These are phyloP conservation scores for Cercospora canescens DNA, from an alignment of 2,329 filamentous ascomycete genomes.

Conservation along the genomic window DNA sequence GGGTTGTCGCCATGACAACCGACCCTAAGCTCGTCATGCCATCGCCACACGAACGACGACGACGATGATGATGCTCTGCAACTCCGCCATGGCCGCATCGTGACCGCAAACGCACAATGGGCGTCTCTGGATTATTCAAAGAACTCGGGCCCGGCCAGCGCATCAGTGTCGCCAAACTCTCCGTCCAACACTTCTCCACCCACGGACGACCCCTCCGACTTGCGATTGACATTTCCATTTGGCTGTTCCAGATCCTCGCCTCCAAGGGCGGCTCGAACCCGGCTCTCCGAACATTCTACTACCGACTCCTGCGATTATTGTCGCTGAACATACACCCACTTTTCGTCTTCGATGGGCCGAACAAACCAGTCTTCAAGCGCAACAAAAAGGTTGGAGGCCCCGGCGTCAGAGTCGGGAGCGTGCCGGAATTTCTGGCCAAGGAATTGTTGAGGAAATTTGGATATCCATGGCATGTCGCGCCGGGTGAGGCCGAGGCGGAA, in stretches of 20 bases:
- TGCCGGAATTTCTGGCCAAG: conserved; percentile 77
- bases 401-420: conserved; percentile 61
- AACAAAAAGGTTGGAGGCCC: conserved; percentile 68
- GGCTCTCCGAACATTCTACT: conserved; percentile 88
- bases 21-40: background rate
- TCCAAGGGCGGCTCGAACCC: conserved; percentile 85
- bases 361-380: conserved; percentile 84
- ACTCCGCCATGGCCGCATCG: background rate
- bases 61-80: background rate
- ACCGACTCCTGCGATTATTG: conserved; percentile 77
- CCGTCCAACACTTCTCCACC: conserved; percentile 71
- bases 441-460: conserved; percentile 81
- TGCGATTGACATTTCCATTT: conserved; percentile 93
- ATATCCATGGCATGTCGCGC: conserved; percentile 80
- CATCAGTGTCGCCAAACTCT: conserved; percentile 78
- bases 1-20: conserved; percentile 3
- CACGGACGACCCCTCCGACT: conserved; percentile 75
- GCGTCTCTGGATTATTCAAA: conserved; percentile 71
- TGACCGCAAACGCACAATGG: conserved; percentile 8
- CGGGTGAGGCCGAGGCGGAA: conserved; percentile 94
- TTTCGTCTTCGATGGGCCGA: conserved; percentile 86
- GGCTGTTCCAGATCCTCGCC: conserved; percentile 91
- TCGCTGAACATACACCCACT: conserved; percentile 78
- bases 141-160: conserved; percentile 81
- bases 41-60: background rate